Evolutionary conservation across 2,329 filamentous ascomycete species (phyloP).

Genomic region (Harringtonia aguacate): DNA sequence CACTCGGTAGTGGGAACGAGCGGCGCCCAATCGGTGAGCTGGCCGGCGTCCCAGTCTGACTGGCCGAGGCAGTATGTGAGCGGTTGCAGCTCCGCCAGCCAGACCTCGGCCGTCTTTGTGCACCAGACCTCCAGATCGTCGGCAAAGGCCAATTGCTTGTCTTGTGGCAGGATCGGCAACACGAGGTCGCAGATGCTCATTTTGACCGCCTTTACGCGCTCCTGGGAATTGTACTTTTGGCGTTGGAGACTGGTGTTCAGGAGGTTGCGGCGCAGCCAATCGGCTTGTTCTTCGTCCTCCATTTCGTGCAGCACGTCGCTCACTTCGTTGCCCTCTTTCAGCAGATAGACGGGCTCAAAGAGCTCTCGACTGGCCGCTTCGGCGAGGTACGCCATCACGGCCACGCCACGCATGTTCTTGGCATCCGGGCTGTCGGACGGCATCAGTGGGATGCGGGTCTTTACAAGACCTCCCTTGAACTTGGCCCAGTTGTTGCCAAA

Average conservation of each 20-base stretch:
- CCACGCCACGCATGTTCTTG: background rate
- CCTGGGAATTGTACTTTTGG: background rate
- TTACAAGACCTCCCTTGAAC: too few relatives aligned
- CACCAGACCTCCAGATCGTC: background rate
- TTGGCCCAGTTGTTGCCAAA: too few relatives aligned
- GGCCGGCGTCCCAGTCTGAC: background rate
- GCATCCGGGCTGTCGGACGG: background rate
- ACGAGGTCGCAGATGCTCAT: background rate
- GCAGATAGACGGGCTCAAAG: background rate
- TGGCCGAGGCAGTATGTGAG: background rate
- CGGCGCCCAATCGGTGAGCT: too few relatives aligned
- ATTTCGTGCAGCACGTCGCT: background rate
- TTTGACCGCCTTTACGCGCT: background rate
- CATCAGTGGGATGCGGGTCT: background rate
- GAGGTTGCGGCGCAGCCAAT: background rate
- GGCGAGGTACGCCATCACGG: background rate
- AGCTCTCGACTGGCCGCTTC: background rate
- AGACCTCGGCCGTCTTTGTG: background rate
- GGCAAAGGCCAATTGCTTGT: background rate
- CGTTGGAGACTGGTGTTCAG: background rate
- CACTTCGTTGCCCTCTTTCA: background rate
- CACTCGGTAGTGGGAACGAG: too few relatives aligned
- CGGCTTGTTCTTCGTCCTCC: background rate
- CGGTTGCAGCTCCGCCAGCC: background rate
- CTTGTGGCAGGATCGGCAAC: background rate